These are phyloP conservation scores for Mycena vitilis DNA, from an alignment of 768 basidiomycete species.

Conservation along the genomic window DNA sequence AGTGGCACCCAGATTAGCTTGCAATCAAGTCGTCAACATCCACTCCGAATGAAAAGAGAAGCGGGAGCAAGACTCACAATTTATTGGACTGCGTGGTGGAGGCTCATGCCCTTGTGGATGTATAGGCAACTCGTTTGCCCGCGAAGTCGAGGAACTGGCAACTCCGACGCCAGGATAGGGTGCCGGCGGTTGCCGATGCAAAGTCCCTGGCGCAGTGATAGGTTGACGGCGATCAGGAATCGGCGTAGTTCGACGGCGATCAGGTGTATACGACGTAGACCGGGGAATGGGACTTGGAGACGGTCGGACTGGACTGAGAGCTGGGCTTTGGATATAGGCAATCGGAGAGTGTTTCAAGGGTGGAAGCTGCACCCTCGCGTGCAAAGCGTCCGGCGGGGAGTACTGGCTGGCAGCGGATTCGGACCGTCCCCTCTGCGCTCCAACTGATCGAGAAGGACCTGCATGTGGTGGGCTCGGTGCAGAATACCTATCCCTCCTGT, in stretches of 20 bases:
- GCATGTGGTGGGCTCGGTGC: conserved; percentile 6
- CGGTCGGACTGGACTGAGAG: conserved; percentile 1
- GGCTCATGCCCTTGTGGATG: background rate
- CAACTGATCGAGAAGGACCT: background rate
- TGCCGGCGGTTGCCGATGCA: conserved; percentile 14
- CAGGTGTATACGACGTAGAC: conserved; percentile 1
- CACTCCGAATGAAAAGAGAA: background rate
- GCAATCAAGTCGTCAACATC: conserved; percentile 1
- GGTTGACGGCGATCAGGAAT: conserved; percentile 22
- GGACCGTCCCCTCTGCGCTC: conserved; percentile 17
- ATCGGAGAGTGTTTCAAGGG: background rate
- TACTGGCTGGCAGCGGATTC: conserved; percentile 26
- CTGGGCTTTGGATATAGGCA: conserved; percentile 2
- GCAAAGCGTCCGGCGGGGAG: conserved; percentile 8
- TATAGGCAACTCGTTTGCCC: too few species aligned
- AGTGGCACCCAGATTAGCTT: conserved; percentile 30
- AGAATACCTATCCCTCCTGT: conserved; percentile 22
- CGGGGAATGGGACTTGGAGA: background rate
- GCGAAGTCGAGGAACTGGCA: conserved; percentile 15
- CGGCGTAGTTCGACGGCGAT: conserved; percentile 2
- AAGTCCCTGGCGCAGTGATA: conserved; percentile 6
- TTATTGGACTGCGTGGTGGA: background rate
- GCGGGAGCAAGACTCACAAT: conserved; percentile 7
- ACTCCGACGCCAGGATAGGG: background rate
- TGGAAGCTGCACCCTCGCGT: conserved; percentile 2